Evolutionary conservation across 2,329 filamentous ascomycete genomes (phyloP).

Genomic region (Acrodontium crateriforme): DNA sequence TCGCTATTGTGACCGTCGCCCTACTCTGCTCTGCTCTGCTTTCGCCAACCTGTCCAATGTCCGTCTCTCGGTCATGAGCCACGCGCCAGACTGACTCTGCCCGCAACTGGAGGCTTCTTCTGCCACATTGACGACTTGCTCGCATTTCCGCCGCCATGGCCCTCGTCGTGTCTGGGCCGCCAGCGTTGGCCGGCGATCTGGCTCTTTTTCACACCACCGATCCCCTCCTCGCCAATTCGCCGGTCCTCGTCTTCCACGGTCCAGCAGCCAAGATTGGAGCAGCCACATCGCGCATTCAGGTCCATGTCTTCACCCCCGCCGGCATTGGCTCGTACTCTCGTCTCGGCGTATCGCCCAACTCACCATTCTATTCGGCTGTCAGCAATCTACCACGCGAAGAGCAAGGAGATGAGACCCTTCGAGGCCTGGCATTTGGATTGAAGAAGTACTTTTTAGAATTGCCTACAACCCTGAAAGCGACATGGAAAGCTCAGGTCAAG

Average conservation of each 20-base stretch:
- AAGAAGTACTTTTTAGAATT: conserved; percentile 91
- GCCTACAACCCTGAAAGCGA: conserved; percentile 58
- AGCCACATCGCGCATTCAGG: conserved; percentile 87
- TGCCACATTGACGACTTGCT: neutral
- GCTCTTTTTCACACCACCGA: conserved; percentile 83
- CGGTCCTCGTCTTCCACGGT: conserved; percentile 83
- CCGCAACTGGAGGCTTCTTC: too few relatives aligned
- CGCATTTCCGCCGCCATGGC: conserved; percentile 51
- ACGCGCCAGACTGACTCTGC: too few relatives aligned
- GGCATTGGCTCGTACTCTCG: conserved; percentile 83
- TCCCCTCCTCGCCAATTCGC: conserved; percentile 63
- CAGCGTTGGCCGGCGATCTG: conserved; percentile 63
- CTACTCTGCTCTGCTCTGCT: too few relatives aligned
- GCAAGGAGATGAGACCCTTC: conserved; percentile 87
- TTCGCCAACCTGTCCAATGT: too few relatives aligned
- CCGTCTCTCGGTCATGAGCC: too few relatives aligned
- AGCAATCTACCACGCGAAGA: conserved; percentile 81
- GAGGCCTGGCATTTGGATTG: conserved; percentile 80
- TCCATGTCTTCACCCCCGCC: conserved; percentile 80
- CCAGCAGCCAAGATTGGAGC: conserved; percentile 61
- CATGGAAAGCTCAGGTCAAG: conserved; percentile 44
- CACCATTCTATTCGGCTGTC: conserved; percentile 80
- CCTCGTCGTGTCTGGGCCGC: conserved; percentile 63
- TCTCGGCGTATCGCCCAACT: conserved; percentile 85
- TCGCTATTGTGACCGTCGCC: too few relatives aligned